phyloP scores from a whole-genome alignment of 1,284 basidiomycete genomes.

The Boletus mariae region DNA sequence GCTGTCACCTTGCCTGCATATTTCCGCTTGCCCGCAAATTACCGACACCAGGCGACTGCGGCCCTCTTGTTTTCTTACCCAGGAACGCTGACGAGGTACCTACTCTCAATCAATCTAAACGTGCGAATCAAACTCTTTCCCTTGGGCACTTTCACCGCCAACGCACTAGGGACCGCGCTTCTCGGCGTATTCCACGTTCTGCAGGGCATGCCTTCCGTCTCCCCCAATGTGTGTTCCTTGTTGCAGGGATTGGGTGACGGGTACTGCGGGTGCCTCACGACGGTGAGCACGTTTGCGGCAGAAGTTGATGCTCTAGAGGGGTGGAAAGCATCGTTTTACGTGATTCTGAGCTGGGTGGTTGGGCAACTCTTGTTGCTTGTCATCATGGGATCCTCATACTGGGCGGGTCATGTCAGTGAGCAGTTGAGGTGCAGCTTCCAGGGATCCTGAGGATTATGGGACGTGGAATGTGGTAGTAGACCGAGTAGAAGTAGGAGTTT shows the following conservation, averaged over 20 bases:
- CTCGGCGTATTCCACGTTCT: slow-evolving; percentile 70
- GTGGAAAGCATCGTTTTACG: slow-evolving; percentile 65
- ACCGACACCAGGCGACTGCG: slow-evolving; percentile 80
- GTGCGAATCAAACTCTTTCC: slow-evolving; percentile 63
- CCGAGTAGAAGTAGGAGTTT: too few relatives aligned
- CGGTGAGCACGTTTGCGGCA: slow-evolving; percentile 89
- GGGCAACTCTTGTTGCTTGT: slow-evolving; percentile 74
- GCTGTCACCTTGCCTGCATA: slow-evolving; percentile 73
- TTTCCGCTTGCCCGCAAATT: slow-evolving; percentile 65
- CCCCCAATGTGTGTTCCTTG: slow-evolving; percentile 59
- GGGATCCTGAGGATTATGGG: neutral
- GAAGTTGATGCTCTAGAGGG: slow-evolving; percentile 67
- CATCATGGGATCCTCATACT: slow-evolving; percentile 73
- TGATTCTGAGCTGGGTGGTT: slow-evolving; percentile 60
- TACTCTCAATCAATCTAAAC: slow-evolving; percentile 76
- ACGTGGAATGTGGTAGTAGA: too few relatives aligned
- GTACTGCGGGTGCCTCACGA: slow-evolving; percentile 93
- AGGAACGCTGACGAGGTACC: slow-evolving; percentile 82
- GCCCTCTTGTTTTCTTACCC: slow-evolving; percentile 90
- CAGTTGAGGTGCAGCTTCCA: slow-evolving; percentile 38
- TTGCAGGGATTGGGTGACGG: slow-evolving; percentile 85
- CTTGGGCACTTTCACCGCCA: slow-evolving; percentile 85
- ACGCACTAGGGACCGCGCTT: slow-evolving; percentile 77
- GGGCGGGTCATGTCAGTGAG: slow-evolving; percentile 47
- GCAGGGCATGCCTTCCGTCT: slow-evolving; percentile 50